A percentile compares a stretch with the other conserved stretches of the same genome.
Conservation (phyloP, 805 yeast species). For the Pichia sporocuriosa region DNA sequence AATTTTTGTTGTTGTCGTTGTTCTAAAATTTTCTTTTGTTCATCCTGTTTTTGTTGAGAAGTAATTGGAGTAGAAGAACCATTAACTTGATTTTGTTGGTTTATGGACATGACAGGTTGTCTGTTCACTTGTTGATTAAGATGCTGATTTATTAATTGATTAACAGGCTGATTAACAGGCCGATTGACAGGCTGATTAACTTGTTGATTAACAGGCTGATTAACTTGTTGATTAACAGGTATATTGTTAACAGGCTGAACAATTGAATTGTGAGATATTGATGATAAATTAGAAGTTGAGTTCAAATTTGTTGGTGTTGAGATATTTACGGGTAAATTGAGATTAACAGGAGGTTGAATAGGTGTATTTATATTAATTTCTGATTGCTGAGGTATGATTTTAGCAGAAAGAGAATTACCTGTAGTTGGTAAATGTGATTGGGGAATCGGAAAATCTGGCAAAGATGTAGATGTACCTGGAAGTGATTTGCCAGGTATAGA, state of each 20-base stretch:
- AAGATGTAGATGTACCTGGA: neutral
- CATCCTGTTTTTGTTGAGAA: slow-evolving; percentile 15
- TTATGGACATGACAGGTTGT: slow-evolving; percentile 1
- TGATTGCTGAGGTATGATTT: neutral
- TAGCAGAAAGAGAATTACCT: neutral
- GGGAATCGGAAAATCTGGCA: neutral
- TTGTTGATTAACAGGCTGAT: neutral
- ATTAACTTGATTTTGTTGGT: slow-evolving; percentile 13
- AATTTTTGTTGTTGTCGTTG: slow-evolving; percentile 22
- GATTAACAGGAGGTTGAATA: too few species aligned
- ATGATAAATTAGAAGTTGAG: too few species aligned
- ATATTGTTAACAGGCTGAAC: neutral
- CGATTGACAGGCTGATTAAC: neutral
- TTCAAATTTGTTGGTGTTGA: too few species aligned
- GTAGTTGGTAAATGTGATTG: neutral
- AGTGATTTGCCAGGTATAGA: neutral
- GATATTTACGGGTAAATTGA: neutral
- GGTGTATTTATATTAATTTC: neutral
- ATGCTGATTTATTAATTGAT: neutral
- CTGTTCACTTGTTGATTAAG: neutral
- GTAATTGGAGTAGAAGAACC: slow-evolving; percentile 17
- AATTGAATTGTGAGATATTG: neutral
- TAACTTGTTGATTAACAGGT: neutral
- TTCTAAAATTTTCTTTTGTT: slow-evolving; percentile 22
- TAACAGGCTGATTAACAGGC: slow-evolving; percentile 1